Evolutionary conservation across 2,329 filamentous ascomycete genomes (phyloP), one percentile per base, ranked within the genome.

Genomic region (Reticulascus tulasneorum): DNA sequence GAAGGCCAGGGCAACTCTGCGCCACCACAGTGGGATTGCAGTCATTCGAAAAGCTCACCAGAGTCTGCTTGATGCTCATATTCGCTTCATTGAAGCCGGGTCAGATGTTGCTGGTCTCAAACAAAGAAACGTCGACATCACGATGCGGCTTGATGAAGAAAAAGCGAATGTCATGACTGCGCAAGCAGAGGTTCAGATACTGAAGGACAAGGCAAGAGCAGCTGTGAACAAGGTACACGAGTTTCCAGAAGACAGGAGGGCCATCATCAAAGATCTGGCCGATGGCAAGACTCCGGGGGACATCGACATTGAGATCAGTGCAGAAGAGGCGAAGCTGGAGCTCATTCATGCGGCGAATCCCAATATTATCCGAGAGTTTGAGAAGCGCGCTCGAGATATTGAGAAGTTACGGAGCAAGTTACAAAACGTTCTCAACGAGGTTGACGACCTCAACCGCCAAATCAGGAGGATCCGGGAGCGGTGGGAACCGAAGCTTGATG

Each of bases 401-500:
- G 70, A 79, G 29, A 73, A 69, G 37, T 63, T 86, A n/a, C 70
- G 70, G 42, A 62, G 62, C 12, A 64, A 69, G 48, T 81, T 82
- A 53, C 69, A 74, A 7, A 64, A 69, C 4, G 67, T 76, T 26
- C 69, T 73, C 20, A 56, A 56, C 6, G 71, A 74, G 35, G 66
- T 93, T 9, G 70, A 70, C 3, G 62, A 69, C 4, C 61, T 83
- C 12, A 67, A 69, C 12, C 53, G 56, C 10, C 69, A 75, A 29
- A 91, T 95, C 43, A 60, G 66, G 1, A 71, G 79, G 23, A 63
- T 94, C 37, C 82, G 83, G 49, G 67, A 67, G 12, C 69, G 76
- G 45, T 98, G 89, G 86, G 93, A 97, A 60, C 89, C 89, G 1
- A 66, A 75, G 49, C 72, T 98, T 3, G 90, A 97, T 48, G 71